These are phyloP conservation scores for Myrmaecium sp. DNA, from an alignment of 2,329 filamentous ascomycete genomes.

Conservation along the genomic window DNA sequence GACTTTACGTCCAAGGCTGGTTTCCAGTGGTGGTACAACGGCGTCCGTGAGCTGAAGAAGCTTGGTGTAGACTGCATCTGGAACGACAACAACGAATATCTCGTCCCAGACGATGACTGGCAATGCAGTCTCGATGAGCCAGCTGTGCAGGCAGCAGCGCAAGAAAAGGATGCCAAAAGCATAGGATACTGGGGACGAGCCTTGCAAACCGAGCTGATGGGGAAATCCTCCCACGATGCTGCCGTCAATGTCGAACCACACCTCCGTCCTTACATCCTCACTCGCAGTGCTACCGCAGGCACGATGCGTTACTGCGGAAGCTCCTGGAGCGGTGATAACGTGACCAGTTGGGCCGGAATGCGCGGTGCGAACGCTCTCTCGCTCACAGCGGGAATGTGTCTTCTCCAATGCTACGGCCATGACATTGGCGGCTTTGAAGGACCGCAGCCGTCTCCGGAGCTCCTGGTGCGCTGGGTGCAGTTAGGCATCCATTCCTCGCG, in stretches of 20 bases:
- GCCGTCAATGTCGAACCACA: slow-evolving; percentile 41
- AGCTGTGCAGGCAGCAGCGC: slow-evolving; percentile 13
- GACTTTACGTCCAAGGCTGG: slow-evolving; percentile 54
- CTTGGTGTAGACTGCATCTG: slow-evolving; percentile 57
- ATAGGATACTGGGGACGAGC: slow-evolving; percentile 54
- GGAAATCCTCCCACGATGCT: slow-evolving; percentile 53
- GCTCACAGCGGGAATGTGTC: slow-evolving; percentile 48
- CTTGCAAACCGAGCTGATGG: slow-evolving; percentile 54
- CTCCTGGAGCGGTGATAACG: slow-evolving; percentile 60
- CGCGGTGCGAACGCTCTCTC: slow-evolving; percentile 53
- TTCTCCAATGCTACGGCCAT: slow-evolving; percentile 55
- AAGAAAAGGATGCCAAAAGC: slow-evolving; percentile 24
- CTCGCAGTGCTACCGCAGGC: slow-evolving; percentile 51
- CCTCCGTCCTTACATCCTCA: slow-evolving; percentile 49
- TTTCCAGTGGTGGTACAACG: slow-evolving; percentile 56
- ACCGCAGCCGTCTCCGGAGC: slow-evolving; percentile 52
- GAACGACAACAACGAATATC: slow-evolving; percentile 70
- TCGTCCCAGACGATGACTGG: slow-evolving; percentile 49
- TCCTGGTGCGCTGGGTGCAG: slow-evolving; percentile 58
- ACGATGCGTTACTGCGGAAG: slow-evolving; percentile 55
- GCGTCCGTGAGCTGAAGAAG: slow-evolving; percentile 43
- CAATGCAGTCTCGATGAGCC: slow-evolving; percentile 37
- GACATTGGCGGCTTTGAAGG: slow-evolving; percentile 65
- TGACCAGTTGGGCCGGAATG: slow-evolving; percentile 58
- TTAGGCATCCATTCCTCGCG: slow-evolving; percentile 52